Evolutionary conservation across 345 rosid species (phyloP).

Genomic region (Populus pruinosa): DNA sequence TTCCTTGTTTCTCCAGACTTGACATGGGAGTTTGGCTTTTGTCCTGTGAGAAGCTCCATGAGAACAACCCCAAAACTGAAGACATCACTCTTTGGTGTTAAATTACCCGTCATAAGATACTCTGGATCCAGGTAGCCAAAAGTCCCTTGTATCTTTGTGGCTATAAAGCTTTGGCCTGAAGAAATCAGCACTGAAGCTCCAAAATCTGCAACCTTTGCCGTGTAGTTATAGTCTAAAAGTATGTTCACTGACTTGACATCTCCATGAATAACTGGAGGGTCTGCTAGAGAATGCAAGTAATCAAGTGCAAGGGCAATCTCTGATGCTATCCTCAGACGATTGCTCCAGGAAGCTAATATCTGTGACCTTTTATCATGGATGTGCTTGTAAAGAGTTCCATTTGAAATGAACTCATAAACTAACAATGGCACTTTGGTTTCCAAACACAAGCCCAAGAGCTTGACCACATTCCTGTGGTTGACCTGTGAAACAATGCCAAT

Average conservation of each 20-base stretch:
- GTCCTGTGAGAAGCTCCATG: conserved; percentile 30
- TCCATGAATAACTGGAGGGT: conserved; percentile 38
- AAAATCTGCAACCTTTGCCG: conserved; percentile 36
- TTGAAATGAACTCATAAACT: conserved; percentile 29
- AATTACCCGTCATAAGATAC: conserved; percentile 20
- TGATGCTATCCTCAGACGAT: conserved; percentile 16
- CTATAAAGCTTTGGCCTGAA: conserved; percentile 2
- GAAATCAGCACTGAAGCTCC: conserved; percentile 35
- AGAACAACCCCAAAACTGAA: conserved; percentile 37
- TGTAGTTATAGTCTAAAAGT: conserved; percentile 28
- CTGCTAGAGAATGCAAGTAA: conserved; percentile 32
- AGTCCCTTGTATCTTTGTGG: conserved; percentile 22
- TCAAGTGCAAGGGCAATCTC: conserved; percentile 32
- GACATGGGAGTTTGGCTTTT: background rate
- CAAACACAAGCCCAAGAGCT: conserved; percentile 31
- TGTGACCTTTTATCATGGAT: conserved; percentile 18
- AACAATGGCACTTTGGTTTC: conserved; percentile 32
- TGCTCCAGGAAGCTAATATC: conserved; percentile 18
- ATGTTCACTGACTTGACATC: conserved; percentile 34
- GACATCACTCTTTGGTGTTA: conserved; percentile 33
- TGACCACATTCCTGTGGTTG: conserved; percentile 35
- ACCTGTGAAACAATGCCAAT: conserved; percentile 26
- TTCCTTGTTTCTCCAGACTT: background rate
- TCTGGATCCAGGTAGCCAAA: conserved; percentile 39
- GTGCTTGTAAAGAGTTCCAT: conserved; percentile 23